phyloP scores from a whole-genome alignment of 2,329 filamentous ascomycete genomes.

The Sclerotinia nivalis region DNA sequence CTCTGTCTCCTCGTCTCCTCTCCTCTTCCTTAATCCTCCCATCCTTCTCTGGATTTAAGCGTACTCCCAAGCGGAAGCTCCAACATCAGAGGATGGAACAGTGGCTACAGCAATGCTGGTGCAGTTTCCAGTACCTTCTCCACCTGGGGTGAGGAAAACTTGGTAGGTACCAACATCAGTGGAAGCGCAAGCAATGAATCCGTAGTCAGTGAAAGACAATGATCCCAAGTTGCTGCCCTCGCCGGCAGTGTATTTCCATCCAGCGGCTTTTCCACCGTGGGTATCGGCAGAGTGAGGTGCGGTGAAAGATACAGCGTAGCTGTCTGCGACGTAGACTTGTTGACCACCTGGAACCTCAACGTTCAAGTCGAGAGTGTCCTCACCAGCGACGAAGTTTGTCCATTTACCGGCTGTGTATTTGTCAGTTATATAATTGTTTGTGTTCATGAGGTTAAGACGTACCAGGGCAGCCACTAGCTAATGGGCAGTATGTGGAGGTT shows the following conservation, averaged over 20 bases:
- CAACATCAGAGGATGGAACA: background rate
- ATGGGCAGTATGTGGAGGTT: conserved; percentile 31
- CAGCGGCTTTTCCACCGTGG: background rate
- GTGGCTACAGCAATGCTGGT: background rate
- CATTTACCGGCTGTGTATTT: background rate
- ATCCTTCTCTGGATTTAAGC: background rate
- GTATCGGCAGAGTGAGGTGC: background rate
- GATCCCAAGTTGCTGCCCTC: background rate
- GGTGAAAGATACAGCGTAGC: background rate
- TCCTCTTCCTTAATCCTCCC: background rate
- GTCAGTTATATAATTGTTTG: background rate
- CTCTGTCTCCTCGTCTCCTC: background rate
- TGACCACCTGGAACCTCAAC: conserved; percentile 16
- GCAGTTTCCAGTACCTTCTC: conserved; percentile 17
- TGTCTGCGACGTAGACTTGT: conserved; percentile 5
- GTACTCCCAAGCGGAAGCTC: conserved; percentile 10
- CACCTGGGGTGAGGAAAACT: background rate
- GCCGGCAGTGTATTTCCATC: conserved; percentile 5
- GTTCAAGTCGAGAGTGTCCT: background rate
- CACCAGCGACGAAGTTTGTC: background rate
- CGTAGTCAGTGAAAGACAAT: conserved; percentile 10
- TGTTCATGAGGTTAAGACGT: background rate
- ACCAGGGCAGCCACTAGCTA: background rate
- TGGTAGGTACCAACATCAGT: background rate
- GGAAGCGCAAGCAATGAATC: conserved; percentile 15